Percentiles rank a stretch among this genome's conserved stretches.
These are phyloP conservation scores for Penicillium longicatenatum DNA, from an alignment of 495 filamentous ascomycete species.

Conservation along the genomic window DNA sequence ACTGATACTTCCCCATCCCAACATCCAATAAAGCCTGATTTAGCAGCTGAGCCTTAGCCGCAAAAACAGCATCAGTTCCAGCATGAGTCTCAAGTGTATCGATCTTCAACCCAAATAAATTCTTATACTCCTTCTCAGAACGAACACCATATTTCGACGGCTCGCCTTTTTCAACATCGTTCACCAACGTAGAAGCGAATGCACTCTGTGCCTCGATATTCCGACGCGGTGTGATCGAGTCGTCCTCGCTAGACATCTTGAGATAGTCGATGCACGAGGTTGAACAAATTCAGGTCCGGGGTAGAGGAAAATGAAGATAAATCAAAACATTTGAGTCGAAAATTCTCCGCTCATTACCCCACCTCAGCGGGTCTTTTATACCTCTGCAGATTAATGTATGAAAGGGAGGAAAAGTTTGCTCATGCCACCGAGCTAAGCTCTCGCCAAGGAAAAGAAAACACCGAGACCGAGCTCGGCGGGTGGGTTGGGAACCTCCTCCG, in stretches of 20 bases:
- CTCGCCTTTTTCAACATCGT: constrained; percentile 20
- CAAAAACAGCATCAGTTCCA: constrained; percentile 21
- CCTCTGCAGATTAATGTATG: not conserved
- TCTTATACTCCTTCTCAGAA: constrained; percentile 12
- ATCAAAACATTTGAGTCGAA: not conserved
- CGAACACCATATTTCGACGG: constrained; percentile 10
- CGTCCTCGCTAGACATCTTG: constrained; percentile 10
- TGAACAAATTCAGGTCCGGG: not conserved
- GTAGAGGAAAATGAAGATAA: not conserved
- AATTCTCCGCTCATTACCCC: not conserved
- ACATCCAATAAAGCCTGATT: constrained; percentile 63
- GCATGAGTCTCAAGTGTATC: constrained; percentile 8
- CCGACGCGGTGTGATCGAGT: constrained; percentile 7
- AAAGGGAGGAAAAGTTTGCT: not conserved
- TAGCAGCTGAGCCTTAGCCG: constrained; percentile 50
- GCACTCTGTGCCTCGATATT: constrained; percentile 25
- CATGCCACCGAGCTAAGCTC: not conserved
- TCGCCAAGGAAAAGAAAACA: not conserved
- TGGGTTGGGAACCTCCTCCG: not conserved
- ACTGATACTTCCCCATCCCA: constrained; percentile 80
- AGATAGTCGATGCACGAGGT: not conserved
- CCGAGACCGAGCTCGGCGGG: not conserved
- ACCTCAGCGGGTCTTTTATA: not conserved
- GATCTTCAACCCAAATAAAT: constrained; percentile 10
- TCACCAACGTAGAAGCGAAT: constrained; percentile 23